A percentile compares a stretch with the other conserved stretches of the same genome.
Evolutionary conservation across 495 filamentous ascomycete genomes (phyloP).

Genomic region (Penicillium desertorum): DNA sequence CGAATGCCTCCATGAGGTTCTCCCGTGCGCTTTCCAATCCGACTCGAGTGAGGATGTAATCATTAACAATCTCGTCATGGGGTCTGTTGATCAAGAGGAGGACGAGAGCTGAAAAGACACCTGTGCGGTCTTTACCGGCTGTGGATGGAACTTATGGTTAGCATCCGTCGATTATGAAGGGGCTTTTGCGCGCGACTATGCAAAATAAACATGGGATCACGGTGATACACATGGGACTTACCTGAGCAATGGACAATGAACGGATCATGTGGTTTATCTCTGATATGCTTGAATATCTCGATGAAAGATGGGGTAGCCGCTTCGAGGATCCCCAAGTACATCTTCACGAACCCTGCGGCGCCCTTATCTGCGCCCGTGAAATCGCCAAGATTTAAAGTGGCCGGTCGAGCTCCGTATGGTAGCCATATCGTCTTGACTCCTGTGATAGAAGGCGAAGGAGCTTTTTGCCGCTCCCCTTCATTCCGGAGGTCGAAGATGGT

Average conservation of each 20-base stretch:
- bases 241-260: slow-evolving; percentile 62
- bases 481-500: slow-evolving; percentile 68
- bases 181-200: background rate
- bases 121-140: slow-evolving; percentile 67
- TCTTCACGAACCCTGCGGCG: slow-evolving; percentile 53
- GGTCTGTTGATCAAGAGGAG: slow-evolving; percentile 52
- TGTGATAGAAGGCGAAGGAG: slow-evolving; percentile 36
- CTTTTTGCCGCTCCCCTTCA: slow-evolving; percentile 45
- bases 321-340: slow-evolving; percentile 53
- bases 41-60: slow-evolving; percentile 45
- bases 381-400: slow-evolving; percentile 47
- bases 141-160: slow-evolving; percentile 11
- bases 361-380: slow-evolving; percentile 57
- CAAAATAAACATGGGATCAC: background rate
- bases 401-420: slow-evolving; percentile 30
- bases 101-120: slow-evolving; percentile 57
- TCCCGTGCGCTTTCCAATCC: slow-evolving; percentile 31
- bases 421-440: slow-evolving; percentile 53
- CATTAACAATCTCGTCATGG: slow-evolving; percentile 45
- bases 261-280: slow-evolving; percentile 39
- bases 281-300: slow-evolving; percentile 41
- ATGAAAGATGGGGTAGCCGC: slow-evolving; percentile 30
- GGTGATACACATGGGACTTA: slow-evolving; percentile 25
- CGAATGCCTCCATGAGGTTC: slow-evolving; percentile 23
- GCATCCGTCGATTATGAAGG: background rate